These are phyloP conservation scores for Venturia carpophila DNA, from an alignment of 2,329 filamentous ascomycete species.

Conservation along the genomic window DNA sequence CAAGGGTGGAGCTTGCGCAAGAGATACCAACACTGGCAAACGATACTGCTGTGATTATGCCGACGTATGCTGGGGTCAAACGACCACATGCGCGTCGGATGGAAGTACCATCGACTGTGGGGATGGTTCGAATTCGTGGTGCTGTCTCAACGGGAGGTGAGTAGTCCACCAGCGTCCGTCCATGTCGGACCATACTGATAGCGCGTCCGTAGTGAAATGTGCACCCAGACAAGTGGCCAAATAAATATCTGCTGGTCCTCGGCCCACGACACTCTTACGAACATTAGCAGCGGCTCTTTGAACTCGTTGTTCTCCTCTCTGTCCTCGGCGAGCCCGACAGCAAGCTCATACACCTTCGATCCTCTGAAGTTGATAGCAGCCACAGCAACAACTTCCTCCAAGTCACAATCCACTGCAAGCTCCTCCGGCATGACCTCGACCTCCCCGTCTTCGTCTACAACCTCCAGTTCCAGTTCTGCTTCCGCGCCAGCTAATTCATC, in stretches of 20 bases:
- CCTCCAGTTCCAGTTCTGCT: background rate
- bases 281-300: background rate
- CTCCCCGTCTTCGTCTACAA: background rate
- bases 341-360: constrained; percentile 1
- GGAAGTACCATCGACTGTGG: constrained; percentile 1
- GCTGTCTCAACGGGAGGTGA: constrained; percentile 2
- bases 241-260: background rate
- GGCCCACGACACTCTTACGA: background rate
- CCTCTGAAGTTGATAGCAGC: background rate
- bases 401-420: background rate
- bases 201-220: background rate
- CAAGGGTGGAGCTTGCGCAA: background rate
- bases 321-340: background rate
- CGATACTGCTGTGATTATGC: background rate
- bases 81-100: background rate
- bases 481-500: background rate
- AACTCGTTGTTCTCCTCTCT: background rate
- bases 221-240: background rate
- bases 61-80: background rate
- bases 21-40: background rate
- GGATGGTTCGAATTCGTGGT: background rate
- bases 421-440: background rate
- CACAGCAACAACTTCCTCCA: background rate
- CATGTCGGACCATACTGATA: background rate
- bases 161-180: background rate